phyloP scores from a whole-genome alignment of 2,329 filamentous ascomycete genomes.

The Arthroderma sp. region DNA sequence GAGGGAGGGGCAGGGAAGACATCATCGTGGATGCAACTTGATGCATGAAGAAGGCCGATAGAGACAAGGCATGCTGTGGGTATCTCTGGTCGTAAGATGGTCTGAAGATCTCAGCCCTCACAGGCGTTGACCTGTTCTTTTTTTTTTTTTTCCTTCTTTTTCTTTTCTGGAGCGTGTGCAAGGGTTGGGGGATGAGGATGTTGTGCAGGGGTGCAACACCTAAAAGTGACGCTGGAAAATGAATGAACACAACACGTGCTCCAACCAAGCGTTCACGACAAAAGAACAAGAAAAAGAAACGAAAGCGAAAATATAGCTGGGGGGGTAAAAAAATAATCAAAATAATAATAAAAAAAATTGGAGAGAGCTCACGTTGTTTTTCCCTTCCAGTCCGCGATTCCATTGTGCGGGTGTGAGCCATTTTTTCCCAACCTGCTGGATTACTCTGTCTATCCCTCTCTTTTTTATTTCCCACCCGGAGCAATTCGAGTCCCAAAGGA shows the following conservation, averaged over 20 bases:
- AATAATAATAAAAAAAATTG: not conserved
- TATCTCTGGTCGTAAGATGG: no score
- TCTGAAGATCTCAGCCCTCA: not conserved
- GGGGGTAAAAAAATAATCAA: not conserved
- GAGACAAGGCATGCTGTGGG: no score
- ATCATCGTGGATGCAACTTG: no score
- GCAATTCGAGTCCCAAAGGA: no score
- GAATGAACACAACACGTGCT: constrained; percentile 14
- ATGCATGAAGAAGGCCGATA: no score
- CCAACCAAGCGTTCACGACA: constrained; percentile 8
- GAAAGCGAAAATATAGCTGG: not conserved
- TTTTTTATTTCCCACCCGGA: no score
- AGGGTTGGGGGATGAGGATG: not conserved
- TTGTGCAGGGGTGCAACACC: constrained; percentile 4
- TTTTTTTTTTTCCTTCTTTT: constrained; percentile 1
- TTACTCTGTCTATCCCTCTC: no score
- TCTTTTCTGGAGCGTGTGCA: not conserved
- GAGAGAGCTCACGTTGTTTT: constrained; percentile 33
- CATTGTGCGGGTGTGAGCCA: constrained; percentile 33
- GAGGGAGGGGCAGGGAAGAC: not conserved
- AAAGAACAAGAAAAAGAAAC: not conserved
- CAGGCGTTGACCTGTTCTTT: not conserved
- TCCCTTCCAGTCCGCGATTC: constrained; percentile 35
- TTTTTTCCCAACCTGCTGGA: constrained; percentile 5
- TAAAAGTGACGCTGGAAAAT: constrained; percentile 5